A percentile compares a stretch with the other conserved stretches of the same genome.
phyloP scores from a whole-genome alignment of 192 early-diverging fungal genomes.

The Linnemannia elongata region DNA sequence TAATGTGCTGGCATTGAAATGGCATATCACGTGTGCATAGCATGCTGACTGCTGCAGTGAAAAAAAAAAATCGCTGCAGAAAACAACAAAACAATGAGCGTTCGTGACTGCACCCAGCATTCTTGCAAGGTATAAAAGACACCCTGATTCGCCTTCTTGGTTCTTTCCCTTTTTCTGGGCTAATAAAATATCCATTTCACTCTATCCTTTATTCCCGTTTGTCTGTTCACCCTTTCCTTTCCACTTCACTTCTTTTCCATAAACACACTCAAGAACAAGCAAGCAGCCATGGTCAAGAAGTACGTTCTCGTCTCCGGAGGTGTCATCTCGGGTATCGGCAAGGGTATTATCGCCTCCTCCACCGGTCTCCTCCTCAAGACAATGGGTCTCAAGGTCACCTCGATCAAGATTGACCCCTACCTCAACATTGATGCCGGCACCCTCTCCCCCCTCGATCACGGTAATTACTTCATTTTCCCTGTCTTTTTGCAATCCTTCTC shows the following conservation, averaged over 20 bases:
- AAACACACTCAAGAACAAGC: not conserved
- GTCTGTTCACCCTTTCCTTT: not conserved
- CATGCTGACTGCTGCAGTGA: not conserved
- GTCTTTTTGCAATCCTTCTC: not conserved
- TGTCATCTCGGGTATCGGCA: constrained; percentile 99
- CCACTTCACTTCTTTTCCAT: not conserved
- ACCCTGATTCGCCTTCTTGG: not conserved
- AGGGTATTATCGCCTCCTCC: constrained; percentile 98
- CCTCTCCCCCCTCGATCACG: constrained; percentile 97
- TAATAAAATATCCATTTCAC: constrained; percentile 29
- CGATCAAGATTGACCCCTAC: constrained; percentile 99
- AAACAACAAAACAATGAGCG: constrained; percentile 13
- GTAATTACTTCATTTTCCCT: constrained; percentile 57
- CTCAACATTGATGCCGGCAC: constrained; percentile 99
- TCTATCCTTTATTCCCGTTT: constrained; percentile 11
- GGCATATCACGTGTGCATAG: not conserved
- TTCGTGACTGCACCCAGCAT: constrained; percentile 7
- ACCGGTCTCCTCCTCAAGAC: constrained; percentile 96
- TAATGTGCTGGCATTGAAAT: not conserved
- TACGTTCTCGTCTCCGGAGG: constrained; percentile 99
- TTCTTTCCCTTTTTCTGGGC: constrained; percentile 53
- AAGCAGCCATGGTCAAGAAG: constrained; percentile 68
- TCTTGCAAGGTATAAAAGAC: not conserved
- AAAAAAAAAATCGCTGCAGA: not conserved
- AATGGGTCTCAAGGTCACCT: constrained; percentile 91